Evolutionary conservation across 2,329 filamentous ascomycete genomes (phyloP), one percentile per base, ranked within the genome.

Genomic region (Colletotrichum sp.): DNA sequence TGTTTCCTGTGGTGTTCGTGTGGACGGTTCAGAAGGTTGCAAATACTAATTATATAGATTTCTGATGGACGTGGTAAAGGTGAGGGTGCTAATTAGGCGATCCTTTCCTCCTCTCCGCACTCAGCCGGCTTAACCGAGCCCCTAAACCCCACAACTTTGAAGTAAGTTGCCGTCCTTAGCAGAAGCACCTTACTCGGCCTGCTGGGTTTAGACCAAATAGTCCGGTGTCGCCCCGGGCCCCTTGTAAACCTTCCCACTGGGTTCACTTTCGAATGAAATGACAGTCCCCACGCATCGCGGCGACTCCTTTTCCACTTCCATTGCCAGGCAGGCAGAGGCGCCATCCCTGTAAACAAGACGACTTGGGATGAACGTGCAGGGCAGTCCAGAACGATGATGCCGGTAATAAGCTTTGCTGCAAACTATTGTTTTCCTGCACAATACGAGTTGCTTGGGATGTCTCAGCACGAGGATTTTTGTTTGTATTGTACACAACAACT

Each of bases 311-410:
- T 48, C 43, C 18, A 43, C 39, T 16, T 27, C n/a, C 52, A 25
- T 43, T 52, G 36, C 36, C 62, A n/a, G 32, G 36, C 62, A n/a
- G 43, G 25, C 32, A 64, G 70, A 55, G 16, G 30, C 28, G 10
- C 27, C 64, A 75, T 58, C 58, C 74, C 58, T 75, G 70, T 25
- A 15, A 25, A 13, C 8, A 27, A 27, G 27, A 27, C 9, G 43
- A 60, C 64, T 74, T 48, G 52, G 58, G 64, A 76, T 48, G 74
- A 76, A 69, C 74, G 25, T 25, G 27, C 74, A 60, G 58, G 70
- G 56, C 34, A 69, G n/a, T 32, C 18, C 43, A 43, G 22, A n/a
- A 18, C 56, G 43, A 68, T 76, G 56, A 76, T 73, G 70, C 64
- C 32, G n/a, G 70, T 64, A 65, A 39, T 28, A 73, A 69, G 28